Base-by-base conservation (phyloP, 2,329 filamentous ascomycete species). In the Scedosporium minutisporum region DNA sequence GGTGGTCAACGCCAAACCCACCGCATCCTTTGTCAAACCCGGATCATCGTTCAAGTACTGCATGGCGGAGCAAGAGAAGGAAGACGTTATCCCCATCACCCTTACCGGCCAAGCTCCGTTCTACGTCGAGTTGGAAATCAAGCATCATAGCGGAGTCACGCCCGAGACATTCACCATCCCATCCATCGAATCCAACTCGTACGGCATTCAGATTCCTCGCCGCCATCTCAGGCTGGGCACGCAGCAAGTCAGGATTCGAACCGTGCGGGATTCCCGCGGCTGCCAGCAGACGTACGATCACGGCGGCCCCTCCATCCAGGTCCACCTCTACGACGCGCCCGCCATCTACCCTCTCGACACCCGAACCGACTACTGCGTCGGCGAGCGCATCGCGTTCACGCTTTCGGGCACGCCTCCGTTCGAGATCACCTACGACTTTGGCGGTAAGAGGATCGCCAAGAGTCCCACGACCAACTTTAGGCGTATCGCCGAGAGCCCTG, bases 1-100 rank as follows among this genome's bases (percentile, higher is more conserved):
- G 73, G 88, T 82, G 25, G 91, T 99, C 59, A 89, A 96, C 69
- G 82, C 91, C 14, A 89, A 89, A 64, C 95, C 95, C 1, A 85
- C 87, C 2, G 95, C 93, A 3, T 81, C 83, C 4, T 99, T 99
- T 71, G 82, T 83, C 64, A 90, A 90, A 67, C 91, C 93, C 3
- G 93, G 93, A 16, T 95, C 95, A 73, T 93, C 91, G 0, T 97
- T 97, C 80, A 96, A 95, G 72, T 96, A 93, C 75, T 99, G 95
- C 76, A 88, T 92, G 72, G 87, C 92, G 58, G 91, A 96, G 69
- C 84, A 89, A 60, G 85, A 86, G 62, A 85, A 87, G 38, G 91
- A 96, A 69, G 93, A 99, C 70, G 86, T 85, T 48, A 96, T 99
- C 62, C 93, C 93, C 0, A 88, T 99, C 64, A 87, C 84, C 2